Conservation (phyloP, 2,329 filamentous ascomycete species). For the Magnaporthales sp. region DNA sequence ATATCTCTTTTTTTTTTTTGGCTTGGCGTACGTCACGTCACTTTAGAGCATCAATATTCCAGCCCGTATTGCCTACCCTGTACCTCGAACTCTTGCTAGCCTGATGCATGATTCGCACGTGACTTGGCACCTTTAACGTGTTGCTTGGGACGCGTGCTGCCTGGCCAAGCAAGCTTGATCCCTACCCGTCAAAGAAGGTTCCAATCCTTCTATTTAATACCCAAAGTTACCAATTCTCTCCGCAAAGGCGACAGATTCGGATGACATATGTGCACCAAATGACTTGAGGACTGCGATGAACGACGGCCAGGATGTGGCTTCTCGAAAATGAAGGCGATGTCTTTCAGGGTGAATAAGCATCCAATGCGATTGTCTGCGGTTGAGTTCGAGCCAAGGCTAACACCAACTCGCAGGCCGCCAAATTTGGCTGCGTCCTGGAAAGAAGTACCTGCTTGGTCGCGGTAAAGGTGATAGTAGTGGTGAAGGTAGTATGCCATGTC, state of each 20-base stretch:
- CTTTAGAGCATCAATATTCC: background rate
- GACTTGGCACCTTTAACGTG: background rate
- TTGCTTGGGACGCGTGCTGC: background rate
- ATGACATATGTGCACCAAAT: background rate
- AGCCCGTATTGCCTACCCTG: background rate
- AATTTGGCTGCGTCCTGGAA: slow-evolving; percentile 79
- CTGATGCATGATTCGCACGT: background rate
- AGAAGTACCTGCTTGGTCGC: slow-evolving; percentile 77
- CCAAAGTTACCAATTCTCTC: background rate
- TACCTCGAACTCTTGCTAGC: background rate
- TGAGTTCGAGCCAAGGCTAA: slow-evolving; percentile 7
- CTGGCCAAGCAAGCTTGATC: background rate
- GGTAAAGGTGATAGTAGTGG: slow-evolving; percentile 36
- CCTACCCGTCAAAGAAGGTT: background rate
- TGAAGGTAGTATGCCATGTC: background rate
- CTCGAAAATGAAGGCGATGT: slow-evolving; percentile 48
- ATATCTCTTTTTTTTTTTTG: too few species aligned
- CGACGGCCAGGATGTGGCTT: slow-evolving; percentile 52
- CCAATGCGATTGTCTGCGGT: background rate
- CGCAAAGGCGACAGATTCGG: background rate
- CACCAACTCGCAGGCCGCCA: slow-evolving; percentile 45
- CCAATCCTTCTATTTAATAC: background rate
- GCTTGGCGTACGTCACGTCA: background rate
- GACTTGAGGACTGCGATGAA: background rate
- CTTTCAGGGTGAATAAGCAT: slow-evolving; percentile 32